These are phyloP conservation scores for Aspergillus neotritici DNA, from an alignment of 2,329 filamentous ascomycete genomes.

Conservation along the genomic window DNA sequence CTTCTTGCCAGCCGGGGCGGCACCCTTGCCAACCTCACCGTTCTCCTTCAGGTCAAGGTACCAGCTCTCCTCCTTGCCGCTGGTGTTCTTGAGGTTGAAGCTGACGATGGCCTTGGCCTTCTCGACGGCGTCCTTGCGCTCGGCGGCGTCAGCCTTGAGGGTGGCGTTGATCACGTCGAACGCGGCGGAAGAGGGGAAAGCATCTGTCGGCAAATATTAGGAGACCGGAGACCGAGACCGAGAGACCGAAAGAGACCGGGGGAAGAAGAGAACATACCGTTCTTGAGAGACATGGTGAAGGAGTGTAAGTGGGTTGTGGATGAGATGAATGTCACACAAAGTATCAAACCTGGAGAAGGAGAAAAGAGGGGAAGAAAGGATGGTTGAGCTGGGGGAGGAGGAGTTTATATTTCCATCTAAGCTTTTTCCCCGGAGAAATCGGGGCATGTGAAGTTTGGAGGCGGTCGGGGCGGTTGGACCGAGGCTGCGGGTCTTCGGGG, in stretches of 20 bases:
- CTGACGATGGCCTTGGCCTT: slow-evolving; percentile 81
- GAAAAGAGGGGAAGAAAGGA: slow-evolving; percentile 2
- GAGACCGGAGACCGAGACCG: background rate
- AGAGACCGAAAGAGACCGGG: background rate
- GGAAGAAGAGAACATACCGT: slow-evolving; percentile 48
- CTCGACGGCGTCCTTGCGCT: slow-evolving; percentile 83
- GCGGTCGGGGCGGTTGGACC: slow-evolving; percentile 13
- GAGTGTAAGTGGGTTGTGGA: background rate
- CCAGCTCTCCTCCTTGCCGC: slow-evolving; percentile 78
- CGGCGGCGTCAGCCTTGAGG: slow-evolving; percentile 62
- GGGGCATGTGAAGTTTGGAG: slow-evolving; percentile 18
- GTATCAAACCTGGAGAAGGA: background rate
- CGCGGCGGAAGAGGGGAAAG: slow-evolving; percentile 82
- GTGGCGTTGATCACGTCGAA: slow-evolving; percentile 81
- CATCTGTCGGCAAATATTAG: slow-evolving; percentile 49
- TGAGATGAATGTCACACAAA: slow-evolving; percentile 1
- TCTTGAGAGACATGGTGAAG: slow-evolving; percentile 64
- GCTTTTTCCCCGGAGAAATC: slow-evolving; percentile 22
- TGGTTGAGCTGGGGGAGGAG: slow-evolving; percentile 3
- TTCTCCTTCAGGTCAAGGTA: slow-evolving; percentile 92
- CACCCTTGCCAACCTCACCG: slow-evolving; percentile 73
- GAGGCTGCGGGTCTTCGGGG: slow-evolving; percentile 13
- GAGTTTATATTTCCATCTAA: slow-evolving; percentile 18
- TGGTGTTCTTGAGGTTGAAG: slow-evolving; percentile 85
- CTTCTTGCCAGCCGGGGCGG: slow-evolving; percentile 64